Percentiles rank a stretch among this genome's conserved stretches.
These are phyloP conservation scores for Ophiostoma ips DNA, from an alignment of 2,329 filamentous ascomycete species.

Conservation along the genomic window DNA sequence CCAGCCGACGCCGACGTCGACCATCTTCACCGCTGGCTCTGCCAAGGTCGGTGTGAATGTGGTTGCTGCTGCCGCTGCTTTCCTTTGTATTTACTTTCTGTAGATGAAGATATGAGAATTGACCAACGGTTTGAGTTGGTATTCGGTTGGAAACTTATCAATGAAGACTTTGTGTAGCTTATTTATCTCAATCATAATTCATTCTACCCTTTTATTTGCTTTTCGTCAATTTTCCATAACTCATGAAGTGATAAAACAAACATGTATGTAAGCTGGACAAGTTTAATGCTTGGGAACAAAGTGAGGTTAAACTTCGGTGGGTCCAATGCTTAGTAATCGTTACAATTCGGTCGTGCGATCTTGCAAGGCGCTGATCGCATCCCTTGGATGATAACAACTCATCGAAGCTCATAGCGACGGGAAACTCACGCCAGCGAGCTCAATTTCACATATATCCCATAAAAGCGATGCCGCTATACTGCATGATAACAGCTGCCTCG, in stretches of 20 bases:
- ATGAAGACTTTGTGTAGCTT: no score
- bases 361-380: not conserved
- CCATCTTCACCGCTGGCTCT: constrained; percentile 6
- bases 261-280: no score
- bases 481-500: not conserved
- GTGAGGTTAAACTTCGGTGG: no score
- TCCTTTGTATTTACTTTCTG: not conserved
- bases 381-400: not conserved
- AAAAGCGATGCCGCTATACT: not conserved
- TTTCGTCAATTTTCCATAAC: no score
- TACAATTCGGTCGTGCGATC: not conserved
- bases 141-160: not conserved
- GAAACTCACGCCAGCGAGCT: no score
- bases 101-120: not conserved
- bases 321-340: no score
- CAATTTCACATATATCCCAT: no score
- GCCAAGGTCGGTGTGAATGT: constrained; percentile 5
- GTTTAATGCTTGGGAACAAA: no score
- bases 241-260: no score
- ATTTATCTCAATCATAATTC: no score
- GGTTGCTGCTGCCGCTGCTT: not conserved
- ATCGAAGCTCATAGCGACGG: no score
- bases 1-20: not conserved
- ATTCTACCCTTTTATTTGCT: no score
- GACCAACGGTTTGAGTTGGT: not conserved